These are phyloP conservation scores for Globisporangium viniferum DNA, from an alignment of 352 stramenopile species.

Conservation along the genomic window DNA sequence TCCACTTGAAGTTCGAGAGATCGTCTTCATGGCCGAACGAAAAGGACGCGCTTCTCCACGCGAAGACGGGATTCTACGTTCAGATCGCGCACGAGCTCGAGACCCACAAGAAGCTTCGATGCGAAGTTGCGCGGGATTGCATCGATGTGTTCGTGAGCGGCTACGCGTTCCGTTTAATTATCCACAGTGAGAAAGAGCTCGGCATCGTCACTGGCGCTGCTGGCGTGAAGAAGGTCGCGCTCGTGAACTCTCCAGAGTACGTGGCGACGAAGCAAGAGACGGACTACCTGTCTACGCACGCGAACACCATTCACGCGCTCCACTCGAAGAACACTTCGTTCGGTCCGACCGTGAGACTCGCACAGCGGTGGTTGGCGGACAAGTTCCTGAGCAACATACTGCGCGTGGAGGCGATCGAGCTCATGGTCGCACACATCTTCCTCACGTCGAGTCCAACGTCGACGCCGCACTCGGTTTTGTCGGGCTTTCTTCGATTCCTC, in stretches of 20 bases:
- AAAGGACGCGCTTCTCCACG: constrained; percentile 69
- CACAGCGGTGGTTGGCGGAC: constrained; percentile 75
- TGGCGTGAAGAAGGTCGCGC: constrained; percentile 49
- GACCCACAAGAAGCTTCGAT: constrained; percentile 50
- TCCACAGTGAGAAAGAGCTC: constrained; percentile 79
- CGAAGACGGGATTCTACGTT: constrained; percentile 89
- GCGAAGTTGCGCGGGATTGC: constrained; percentile 67
- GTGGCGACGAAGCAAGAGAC: constrained; percentile 55
- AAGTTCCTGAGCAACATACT: constrained; percentile 76
- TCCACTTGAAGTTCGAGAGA: constrained; percentile 83
- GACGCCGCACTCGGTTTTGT: constrained; percentile 71
- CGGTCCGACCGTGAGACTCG: constrained; percentile 76
- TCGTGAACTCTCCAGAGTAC: constrained; percentile 64
- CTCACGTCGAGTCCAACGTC: constrained; percentile 41
- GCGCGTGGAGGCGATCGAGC: constrained; percentile 66
- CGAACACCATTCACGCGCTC: constrained; percentile 71
- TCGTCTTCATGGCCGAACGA: constrained; percentile 86
- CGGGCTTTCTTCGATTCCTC: constrained; percentile 77
- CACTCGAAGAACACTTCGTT: constrained; percentile 77
- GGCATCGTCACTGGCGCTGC: constrained; percentile 54
- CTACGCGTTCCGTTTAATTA: constrained; percentile 81
- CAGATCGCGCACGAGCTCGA: constrained; percentile 82
- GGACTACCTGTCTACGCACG: constrained; percentile 63
- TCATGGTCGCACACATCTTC: constrained; percentile 79
- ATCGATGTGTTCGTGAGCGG: constrained; percentile 83